A percentile compares a stretch with the other conserved stretches of the same genome.
Conservation (phyloP, 208 protist genomes). For the Crithidia brevicula region DNA sequence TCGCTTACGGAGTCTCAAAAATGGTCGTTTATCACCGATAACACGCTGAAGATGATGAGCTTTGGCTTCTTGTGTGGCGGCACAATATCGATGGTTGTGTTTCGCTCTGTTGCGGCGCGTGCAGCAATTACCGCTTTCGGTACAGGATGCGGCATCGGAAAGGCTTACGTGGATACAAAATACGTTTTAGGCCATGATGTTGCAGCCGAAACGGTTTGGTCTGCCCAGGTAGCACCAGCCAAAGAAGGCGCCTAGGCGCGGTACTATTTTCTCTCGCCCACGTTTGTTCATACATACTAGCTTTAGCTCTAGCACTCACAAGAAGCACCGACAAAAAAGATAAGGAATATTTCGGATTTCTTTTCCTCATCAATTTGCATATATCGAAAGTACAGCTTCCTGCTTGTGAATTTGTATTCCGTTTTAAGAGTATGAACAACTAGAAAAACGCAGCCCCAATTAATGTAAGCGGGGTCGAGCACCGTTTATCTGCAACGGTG, state of each 20-base stretch:
- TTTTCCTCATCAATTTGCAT: too few species aligned
- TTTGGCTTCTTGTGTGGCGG: constrained; percentile 76
- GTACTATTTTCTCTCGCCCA: neutral
- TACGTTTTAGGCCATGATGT: constrained; percentile 88
- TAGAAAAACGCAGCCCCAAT: too few species aligned
- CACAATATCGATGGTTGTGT: constrained; percentile 62
- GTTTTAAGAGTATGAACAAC: too few species aligned
- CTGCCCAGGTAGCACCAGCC: constrained; percentile 51
- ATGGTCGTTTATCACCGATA: constrained; percentile 82
- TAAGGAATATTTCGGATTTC: neutral
- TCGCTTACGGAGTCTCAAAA: constrained; percentile 79
- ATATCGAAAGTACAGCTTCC: too few species aligned
- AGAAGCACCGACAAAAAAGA: neutral
- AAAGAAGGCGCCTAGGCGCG: constrained; percentile 13
- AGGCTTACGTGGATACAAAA: constrained; percentile 84
- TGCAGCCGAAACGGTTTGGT: constrained; percentile 65
- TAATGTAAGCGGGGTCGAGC: too few species aligned
- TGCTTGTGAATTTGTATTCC: neutral
- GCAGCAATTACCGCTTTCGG: constrained; percentile 68
- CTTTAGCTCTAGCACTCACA: constrained; percentile 20
- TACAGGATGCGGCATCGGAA: constrained; percentile 81
- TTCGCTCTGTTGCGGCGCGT: constrained; percentile 63
- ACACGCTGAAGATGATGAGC: constrained; percentile 75
- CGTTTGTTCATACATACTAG: constrained; percentile 13
- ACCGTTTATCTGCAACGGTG: too few species aligned